Evolutionary conservation across 192 early-diverging fungal genomes (phyloP), one percentile per base, ranked within the genome.

Genomic region (Coemansia sp.): DNA sequence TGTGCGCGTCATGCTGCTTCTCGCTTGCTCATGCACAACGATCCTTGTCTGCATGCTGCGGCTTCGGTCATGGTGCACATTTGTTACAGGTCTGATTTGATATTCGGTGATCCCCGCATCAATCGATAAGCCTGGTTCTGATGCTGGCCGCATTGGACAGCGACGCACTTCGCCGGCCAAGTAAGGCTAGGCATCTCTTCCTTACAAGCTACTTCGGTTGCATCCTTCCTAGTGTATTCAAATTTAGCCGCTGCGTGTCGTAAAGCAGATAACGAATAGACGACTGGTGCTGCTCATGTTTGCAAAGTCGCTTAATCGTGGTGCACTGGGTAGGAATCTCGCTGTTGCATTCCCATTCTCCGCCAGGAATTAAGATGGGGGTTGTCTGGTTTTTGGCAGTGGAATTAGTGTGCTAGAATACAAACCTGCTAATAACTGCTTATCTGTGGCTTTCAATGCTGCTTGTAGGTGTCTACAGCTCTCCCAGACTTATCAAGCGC

Each of bases 401-500:
- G 4, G 38, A 4, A 16, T 16, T 44, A 4, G 12, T 44, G 12
- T 16, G 12, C 38, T 44, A 14, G 14, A 44, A 44, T 14, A 44
- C 12, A 16, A 44, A 0, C 12, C 38, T 44, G 38, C 38, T 44
- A 32, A 49, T 28, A 31, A 2, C 27, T 26, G 18, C 31, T n/a
- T 44, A 27, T 19, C 1, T 24, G 56, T 18, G 14, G 50, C 50
- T 7, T 16, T 51, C 18, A 16, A 1, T 19, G 50, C 50, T 22
- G 50, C 28, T 54, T 57, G 38, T 78, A 79, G 76, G 71, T 19
- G 51, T 70, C 21, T 32, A 52, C 21, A 61, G 31, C 57, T 38
- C 71, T 28, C 38, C 41, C 21, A 68, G 41, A 56, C 76, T 79
- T 26, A 31, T 38, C 22, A 80, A 72, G 69, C 78, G 78, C 58